Evolutionary conservation across 1,284 basidiomycete species (phyloP).

Genomic region (Sphaerobolus stellatus): DNA sequence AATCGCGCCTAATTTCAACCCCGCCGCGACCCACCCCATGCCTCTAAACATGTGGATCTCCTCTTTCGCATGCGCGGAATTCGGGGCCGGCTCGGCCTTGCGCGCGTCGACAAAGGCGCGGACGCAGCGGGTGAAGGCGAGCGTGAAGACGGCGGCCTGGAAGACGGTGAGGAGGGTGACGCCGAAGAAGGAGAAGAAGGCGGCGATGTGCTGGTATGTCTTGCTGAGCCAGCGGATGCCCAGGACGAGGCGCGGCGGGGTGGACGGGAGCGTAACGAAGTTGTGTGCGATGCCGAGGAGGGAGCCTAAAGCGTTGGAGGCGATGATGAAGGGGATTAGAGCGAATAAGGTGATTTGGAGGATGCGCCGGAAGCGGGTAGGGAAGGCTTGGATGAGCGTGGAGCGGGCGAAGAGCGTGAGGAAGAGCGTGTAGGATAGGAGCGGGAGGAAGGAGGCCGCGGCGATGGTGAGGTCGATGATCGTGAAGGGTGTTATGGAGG

Average conservation of each 20-base stretch:
- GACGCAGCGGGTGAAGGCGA: conserved; percentile 57
- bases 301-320: conserved; percentile 59
- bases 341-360: conserved; percentile 47
- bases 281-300: conserved; percentile 57
- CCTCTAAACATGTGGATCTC: conserved; percentile 56
- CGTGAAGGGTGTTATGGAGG: conserved; percentile 37
- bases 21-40: conserved; percentile 59
- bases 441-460: conserved; percentile 53
- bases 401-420: conserved; percentile 50
- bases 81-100: conserved; percentile 43
- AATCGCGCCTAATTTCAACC: conserved; percentile 57
- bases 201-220: conserved; percentile 44
- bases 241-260: conserved; percentile 27
- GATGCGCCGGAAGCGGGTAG: conserved; percentile 46
- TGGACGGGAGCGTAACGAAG: conserved; percentile 21
- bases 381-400: conserved; percentile 52
- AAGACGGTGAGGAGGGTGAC: conserved; percentile 57
- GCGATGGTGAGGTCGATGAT: conserved; percentile 47
- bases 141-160: conserved; percentile 55
- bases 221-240: conserved; percentile 44
- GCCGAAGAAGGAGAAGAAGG: conserved; percentile 57
- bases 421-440: conserved; percentile 56
- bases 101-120: conserved; percentile 50
- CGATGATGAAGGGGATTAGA: conserved; percentile 55
- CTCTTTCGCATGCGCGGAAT: conserved; percentile 30